Percentiles rank a stretch among this genome's conserved stretches.
phyloP scores from a whole-genome alignment of 23 red algal genomes.

The Gracilaria domingensis region DNA sequence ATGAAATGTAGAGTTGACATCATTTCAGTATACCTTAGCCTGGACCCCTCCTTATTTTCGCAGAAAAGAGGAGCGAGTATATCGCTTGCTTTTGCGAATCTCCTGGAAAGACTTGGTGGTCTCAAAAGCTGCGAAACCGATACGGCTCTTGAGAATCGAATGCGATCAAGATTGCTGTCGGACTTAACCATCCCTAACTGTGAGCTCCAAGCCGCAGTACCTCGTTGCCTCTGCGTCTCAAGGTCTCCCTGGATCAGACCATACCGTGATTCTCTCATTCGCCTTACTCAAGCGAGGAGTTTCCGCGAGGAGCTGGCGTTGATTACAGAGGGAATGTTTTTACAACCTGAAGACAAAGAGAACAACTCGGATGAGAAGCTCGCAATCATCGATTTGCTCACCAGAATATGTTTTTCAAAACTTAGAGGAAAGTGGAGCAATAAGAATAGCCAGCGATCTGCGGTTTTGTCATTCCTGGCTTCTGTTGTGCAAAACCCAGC shows the following conservation, averaged over 20 bases:
- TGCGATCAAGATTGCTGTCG: constrained; percentile 49
- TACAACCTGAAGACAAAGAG: not conserved
- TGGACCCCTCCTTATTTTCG: constrained; percentile 56
- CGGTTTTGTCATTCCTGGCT: constrained; percentile 53
- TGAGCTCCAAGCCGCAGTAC: constrained; percentile 30
- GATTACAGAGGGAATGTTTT: constrained; percentile 28
- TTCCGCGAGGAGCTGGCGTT: constrained; percentile 78
- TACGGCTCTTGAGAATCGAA: not conserved
- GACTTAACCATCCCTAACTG: constrained; percentile 37
- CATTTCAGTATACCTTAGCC: constrained; percentile 21
- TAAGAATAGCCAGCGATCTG: constrained; percentile 44
- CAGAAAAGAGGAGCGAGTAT: constrained; percentile 38
- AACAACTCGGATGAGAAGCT: constrained; percentile 5
- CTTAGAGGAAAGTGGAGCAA: constrained; percentile 50
- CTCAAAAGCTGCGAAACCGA: constrained; percentile 50
- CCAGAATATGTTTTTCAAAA: constrained; percentile 79
- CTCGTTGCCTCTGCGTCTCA: constrained; percentile 50
- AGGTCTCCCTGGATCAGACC: constrained; percentile 56
- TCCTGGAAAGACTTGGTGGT: constrained; percentile 71
- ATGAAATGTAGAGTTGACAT: constrained; percentile 39
- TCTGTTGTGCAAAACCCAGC: too few species aligned
- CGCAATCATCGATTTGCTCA: constrained; percentile 53
- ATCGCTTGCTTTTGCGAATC: constrained; percentile 25
- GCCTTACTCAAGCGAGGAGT: constrained; percentile 49
- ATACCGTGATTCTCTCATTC: constrained; percentile 61